A percentile compares a stretch with the other conserved stretches of the same genome.
These are phyloP conservation scores for Trichomonascaceae sp. DNA, from an alignment of 1,139 yeast genomes.

Conservation along the genomic window DNA sequence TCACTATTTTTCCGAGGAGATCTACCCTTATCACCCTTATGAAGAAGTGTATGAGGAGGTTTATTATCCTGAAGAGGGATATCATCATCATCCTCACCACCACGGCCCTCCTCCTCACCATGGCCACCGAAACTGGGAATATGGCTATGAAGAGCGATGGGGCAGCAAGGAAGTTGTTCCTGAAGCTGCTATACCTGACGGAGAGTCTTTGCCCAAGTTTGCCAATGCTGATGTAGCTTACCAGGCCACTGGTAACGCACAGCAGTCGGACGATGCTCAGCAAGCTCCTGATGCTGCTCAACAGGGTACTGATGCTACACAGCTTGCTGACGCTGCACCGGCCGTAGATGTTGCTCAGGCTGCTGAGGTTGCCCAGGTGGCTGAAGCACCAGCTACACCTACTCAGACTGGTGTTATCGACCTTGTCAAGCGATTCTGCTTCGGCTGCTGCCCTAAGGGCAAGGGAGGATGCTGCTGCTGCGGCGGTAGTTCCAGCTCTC, in stretches of 20 bases:
- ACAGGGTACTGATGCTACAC: background rate
- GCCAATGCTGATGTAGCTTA: background rate
- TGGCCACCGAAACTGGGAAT: constrained; percentile 2
- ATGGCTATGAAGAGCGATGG: constrained; percentile 1
- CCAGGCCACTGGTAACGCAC: background rate
- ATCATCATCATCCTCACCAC: background rate
- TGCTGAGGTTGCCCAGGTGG: background rate
- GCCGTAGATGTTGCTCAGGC: background rate
- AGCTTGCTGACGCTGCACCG: background rate
- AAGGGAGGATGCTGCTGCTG: constrained; percentile 2
- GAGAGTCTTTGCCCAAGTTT: constrained; percentile 3
- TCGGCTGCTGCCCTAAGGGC: constrained; percentile 6
- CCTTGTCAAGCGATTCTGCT: constrained; percentile 7
- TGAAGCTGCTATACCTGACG: constrained; percentile 6
- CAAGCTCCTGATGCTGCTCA: background rate
- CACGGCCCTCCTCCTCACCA: constrained; percentile 1
- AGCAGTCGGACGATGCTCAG: background rate
- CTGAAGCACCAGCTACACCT: background rate
- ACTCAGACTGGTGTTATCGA: background rate
- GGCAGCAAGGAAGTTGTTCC: background rate
- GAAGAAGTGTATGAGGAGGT: background rate
- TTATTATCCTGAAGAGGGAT: background rate
- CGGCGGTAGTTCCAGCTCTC: background rate
- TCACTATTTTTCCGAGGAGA: background rate
- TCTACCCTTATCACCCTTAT: background rate